Evolutionary conservation across 768 basidiomycete species (phyloP), one percentile per base, ranked within the genome.

Genomic region (Cystoderma amianthinum): DNA sequence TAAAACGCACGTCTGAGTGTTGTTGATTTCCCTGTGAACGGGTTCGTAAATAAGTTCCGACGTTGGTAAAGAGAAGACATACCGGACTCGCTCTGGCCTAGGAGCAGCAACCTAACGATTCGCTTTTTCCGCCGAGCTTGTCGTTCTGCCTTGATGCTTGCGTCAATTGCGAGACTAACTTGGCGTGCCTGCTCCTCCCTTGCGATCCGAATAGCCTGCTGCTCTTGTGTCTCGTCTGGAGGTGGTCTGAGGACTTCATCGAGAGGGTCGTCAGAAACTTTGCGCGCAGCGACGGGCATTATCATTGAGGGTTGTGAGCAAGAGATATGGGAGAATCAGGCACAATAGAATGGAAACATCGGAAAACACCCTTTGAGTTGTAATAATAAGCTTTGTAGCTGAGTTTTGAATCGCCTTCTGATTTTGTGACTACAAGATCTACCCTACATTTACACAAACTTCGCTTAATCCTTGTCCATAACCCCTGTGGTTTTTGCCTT

Each of bases 51-150:
- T 11, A 38, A 36, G 34, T 9, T 7, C 18, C n/a, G 16, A 17
- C n/a, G 12, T 30, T 33, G 21, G 17, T 18, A 3, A 39, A 22
- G 20, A 4, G 16, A 61, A 5, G 18, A 28, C 80, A 48, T 56
- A 81, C 85, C 85, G 5, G 80, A 85, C 66, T 90, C 86, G 63
- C 82, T 85, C 67, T 89, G 87, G 5, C 87, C 87, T 1, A 90
- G 74, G 16, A 90, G 67, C 34, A 90, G 64, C 11, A 90, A 69
- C 44, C 82, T 67, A 42, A 90, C 86, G 43, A 85, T 70, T 36
- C 73, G 73, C 56, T 71, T 79, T 69, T 83, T 87, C 63, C 76
- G 72, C 45, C 70, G 56, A 1, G 76, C 72, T 50, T 77, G 79
- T 23, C 72, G 71, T 55, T 83, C 80, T 4, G 71, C 69, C 53